Conservation (phyloP, 2,329 filamentous ascomycete species). For the Geosmithia morbida region DNA sequence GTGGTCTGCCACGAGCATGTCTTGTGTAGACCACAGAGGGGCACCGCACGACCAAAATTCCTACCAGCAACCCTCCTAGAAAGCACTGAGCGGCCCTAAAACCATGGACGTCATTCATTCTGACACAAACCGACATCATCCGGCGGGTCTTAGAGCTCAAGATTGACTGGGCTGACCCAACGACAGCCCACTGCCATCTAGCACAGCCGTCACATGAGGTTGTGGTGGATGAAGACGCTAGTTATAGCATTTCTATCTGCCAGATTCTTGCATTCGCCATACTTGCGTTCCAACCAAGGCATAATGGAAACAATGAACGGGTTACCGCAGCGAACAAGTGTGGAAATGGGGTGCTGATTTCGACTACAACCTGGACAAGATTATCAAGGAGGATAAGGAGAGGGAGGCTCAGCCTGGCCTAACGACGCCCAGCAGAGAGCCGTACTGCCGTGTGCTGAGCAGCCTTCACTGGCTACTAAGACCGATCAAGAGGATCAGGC, state of each 20-base stretch:
- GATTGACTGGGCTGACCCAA: background rate
- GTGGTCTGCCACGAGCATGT: too few species aligned
- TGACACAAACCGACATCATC: too few species aligned
- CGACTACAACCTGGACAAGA: background rate
- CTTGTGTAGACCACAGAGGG: too few species aligned
- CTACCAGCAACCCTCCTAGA: too few species aligned
- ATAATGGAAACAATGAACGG: background rate
- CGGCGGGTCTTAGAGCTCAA: background rate
- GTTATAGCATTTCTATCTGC: background rate
- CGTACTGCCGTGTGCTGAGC: background rate
- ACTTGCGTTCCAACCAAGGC: background rate
- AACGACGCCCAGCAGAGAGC: background rate
- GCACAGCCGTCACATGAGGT: background rate
- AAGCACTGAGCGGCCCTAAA: too few species aligned
- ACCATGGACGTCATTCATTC: too few species aligned
- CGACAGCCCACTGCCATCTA: conserved; percentile 2
- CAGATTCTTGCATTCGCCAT: background rate
- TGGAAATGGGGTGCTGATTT: background rate
- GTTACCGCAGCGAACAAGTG: background rate
- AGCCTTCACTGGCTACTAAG: background rate
- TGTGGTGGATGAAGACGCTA: background rate
- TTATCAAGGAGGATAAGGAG: background rate
- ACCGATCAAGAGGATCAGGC: background rate
- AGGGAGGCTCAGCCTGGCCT: background rate
- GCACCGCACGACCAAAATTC: too few species aligned